These are phyloP conservation scores for Pythium sp. DNA, from an alignment of 352 stramenopile genomes.

Conservation along the genomic window DNA sequence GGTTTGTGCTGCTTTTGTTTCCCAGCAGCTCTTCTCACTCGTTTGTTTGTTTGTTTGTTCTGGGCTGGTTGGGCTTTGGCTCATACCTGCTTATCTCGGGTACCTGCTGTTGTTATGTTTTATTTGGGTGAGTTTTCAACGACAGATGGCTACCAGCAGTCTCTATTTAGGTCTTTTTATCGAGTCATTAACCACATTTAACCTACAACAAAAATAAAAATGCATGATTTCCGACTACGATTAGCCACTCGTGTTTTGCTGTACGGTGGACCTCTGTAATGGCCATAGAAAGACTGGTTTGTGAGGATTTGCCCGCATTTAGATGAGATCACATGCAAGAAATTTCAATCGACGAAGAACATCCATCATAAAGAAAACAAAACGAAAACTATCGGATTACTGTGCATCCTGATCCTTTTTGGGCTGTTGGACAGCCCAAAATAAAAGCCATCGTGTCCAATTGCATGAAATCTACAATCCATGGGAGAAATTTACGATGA, in stretches of 20 bases:
- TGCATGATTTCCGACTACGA: no score
- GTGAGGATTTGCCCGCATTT: not conserved
- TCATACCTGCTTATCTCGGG: no score
- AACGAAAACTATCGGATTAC: not conserved
- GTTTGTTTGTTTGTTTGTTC: not conserved
- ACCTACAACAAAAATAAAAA: no score
- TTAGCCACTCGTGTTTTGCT: no score
- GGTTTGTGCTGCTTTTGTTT: not conserved
- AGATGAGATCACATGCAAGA: not conserved
- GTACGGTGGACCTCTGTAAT: not conserved
- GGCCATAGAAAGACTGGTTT: not conserved
- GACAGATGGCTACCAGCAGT: no score
- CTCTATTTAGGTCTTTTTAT: no score
- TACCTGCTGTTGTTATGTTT: no score
- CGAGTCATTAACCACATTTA: no score
- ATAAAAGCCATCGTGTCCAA: not conserved
- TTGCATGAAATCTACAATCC: not conserved
- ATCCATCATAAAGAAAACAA: not conserved
- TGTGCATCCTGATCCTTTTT: not conserved
- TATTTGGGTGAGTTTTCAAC: no score
- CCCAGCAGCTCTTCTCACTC: constrained; percentile 1
- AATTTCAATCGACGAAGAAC: constrained; percentile 1
- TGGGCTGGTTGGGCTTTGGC: not conserved
- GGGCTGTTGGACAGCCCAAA: not conserved
- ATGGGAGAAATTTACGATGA: not conserved